These are phyloP conservation scores for Globisporangium splendens DNA, from an alignment of 352 stramenopile genomes.

Conservation along the genomic window DNA sequence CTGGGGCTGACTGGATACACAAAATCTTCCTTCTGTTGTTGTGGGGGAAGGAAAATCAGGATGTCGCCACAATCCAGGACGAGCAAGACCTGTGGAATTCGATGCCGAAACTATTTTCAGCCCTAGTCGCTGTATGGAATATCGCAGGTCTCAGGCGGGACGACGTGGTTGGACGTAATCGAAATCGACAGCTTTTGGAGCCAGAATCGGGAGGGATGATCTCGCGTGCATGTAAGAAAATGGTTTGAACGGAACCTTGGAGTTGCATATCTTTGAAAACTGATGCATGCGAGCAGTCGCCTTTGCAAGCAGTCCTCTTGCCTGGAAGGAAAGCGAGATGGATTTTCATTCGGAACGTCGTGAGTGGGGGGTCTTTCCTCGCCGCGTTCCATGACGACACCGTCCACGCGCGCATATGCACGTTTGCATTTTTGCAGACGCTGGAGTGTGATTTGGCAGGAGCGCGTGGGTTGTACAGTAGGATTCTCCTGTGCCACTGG, in stretches of 20 bases:
- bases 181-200: not conserved
- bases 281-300: too few relatives aligned
- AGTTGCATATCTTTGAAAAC: not conserved
- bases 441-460: too few relatives aligned
- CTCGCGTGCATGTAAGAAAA: too few relatives aligned
- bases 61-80: not conserved
- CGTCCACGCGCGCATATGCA: too few relatives aligned
- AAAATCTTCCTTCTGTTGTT: too few relatives aligned
- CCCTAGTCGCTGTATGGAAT: not conserved
- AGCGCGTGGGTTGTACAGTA: too few relatives aligned
- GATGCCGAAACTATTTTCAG: not conserved
- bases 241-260: not conserved
- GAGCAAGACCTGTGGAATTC: not conserved
- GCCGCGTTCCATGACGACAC: too few relatives aligned
- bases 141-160: not conserved
- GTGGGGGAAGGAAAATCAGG: slow-evolving; percentile 4
- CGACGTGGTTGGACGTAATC: not conserved
- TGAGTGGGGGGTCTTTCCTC: slow-evolving; percentile 4
- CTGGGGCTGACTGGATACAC: not conserved
- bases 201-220: too few relatives aligned
- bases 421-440: too few relatives aligned
- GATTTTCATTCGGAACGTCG: not conserved
- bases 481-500: too few relatives aligned
- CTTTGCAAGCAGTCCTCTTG: too few relatives aligned
- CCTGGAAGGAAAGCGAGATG: not conserved